phyloP scores from a whole-genome alignment of 805 yeast species.

The Candida qinlingensis region DNA sequence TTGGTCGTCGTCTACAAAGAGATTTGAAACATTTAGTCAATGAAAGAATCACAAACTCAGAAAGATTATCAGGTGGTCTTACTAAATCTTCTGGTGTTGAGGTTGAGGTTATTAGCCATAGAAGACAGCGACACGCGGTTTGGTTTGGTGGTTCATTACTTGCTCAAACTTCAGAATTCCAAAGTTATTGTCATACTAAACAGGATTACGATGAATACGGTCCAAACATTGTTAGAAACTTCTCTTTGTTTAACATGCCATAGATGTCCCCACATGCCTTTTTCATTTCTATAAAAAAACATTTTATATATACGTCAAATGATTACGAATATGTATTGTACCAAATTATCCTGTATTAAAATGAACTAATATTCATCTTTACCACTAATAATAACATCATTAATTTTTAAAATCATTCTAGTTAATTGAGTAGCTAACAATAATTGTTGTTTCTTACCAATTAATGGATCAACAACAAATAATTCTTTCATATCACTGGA shows the following conservation, averaged over 20 bases:
- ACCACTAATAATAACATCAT: conserved; percentile 90
- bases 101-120: conserved; percentile 94
- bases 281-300: neutral
- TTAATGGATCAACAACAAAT: conserved; percentile 94
- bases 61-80: conserved; percentile 44
- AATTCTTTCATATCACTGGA: conserved; percentile 89
- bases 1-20: conserved; percentile 95
- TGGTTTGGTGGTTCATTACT: conserved; percentile 98
- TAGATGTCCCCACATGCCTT: conserved; percentile 18
- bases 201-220: conserved; percentile 97
- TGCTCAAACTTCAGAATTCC: conserved; percentile 96
- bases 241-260: conserved; percentile 89
- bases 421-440: conserved; percentile 94
- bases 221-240: conserved; percentile 95
- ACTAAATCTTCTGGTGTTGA: conserved; percentile 88
- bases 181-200: conserved; percentile 94
- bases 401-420: conserved; percentile 95
- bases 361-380: conserved; percentile 55
- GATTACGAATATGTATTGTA: neutral
- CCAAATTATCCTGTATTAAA: neutral
- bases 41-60: conserved; percentile 80
- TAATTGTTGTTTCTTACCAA: conserved; percentile 95
- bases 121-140: conserved; percentile 96
- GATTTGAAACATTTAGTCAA: conserved; percentile 85
- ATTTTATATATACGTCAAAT: neutral